Evolutionary conservation across 2,329 filamentous ascomycete genomes (phyloP).

Genomic region (Pyrenochaeta sp.): DNA sequence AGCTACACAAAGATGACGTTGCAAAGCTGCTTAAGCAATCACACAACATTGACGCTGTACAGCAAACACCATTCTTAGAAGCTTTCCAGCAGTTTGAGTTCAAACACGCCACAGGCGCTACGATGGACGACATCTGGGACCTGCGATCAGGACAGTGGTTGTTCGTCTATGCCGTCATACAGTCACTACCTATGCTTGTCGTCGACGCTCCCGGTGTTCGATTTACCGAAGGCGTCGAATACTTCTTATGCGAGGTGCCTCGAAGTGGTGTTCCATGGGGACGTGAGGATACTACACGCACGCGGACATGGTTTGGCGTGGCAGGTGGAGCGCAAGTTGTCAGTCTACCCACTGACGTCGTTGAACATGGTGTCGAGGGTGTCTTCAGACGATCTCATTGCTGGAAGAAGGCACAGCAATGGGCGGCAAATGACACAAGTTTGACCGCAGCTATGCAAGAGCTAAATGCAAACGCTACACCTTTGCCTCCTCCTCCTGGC

Average conservation of each 20-base stretch:
- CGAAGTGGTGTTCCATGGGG: conserved; percentile 78
- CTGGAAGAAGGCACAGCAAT: conserved; percentile 70
- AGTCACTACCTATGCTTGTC: conserved; percentile 79
- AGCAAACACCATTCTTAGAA: conserved; percentile 69
- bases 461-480: conserved; percentile 36
- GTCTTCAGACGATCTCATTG: conserved; percentile 75
- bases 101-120: conserved; percentile 71
- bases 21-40: conserved; percentile 78
- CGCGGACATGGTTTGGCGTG: conserved; percentile 77
- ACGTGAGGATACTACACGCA: conserved; percentile 64
- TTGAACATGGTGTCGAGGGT: conserved; percentile 72
- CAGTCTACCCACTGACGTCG: conserved; percentile 68
- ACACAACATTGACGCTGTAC: conserved; percentile 78
- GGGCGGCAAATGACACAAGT: conserved; percentile 57
- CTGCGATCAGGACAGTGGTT: conserved; percentile 81
- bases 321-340: conserved; percentile 72
- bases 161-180: conserved; percentile 80
- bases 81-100: conserved; percentile 76
- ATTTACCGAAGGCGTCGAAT: conserved; percentile 76
- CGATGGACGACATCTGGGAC: conserved; percentile 72
- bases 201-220: conserved; percentile 76
- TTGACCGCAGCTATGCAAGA: conserved; percentile 48
- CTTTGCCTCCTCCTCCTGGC: conserved; percentile 43
- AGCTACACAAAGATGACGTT: conserved; percentile 80
- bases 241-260: conserved; percentile 81